phyloP scores from a whole-genome alignment of 257 asterid genomes.

The Voacanga thouarsii region DNA sequence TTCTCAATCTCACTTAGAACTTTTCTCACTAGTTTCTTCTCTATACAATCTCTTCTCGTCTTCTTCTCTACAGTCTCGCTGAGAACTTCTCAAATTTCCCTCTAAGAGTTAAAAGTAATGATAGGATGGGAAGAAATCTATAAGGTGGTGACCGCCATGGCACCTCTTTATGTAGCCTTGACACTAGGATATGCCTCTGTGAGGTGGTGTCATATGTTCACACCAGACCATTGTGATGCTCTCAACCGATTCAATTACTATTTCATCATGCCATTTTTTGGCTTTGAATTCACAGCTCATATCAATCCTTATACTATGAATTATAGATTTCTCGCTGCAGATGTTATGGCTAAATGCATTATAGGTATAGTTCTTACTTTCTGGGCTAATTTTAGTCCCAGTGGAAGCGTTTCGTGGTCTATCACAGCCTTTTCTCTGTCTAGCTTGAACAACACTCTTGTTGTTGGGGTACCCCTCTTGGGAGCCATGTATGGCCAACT shows the following conservation, averaged over 20 bases:
- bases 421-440: slow-evolving; percentile 56
- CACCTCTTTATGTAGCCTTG: slow-evolving; percentile 55
- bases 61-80: not conserved
- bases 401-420: slow-evolving; percentile 50
- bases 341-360: slow-evolving; percentile 49
- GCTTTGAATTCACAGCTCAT: slow-evolving; percentile 52
- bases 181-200: slow-evolving; percentile 61
- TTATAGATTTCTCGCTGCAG: slow-evolving; percentile 52
- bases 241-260: slow-evolving; percentile 65
- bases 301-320: slow-evolving; percentile 68
- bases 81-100: not conserved
- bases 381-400: slow-evolving; percentile 47
- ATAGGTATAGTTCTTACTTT: slow-evolving; percentile 26
- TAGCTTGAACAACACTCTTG: slow-evolving; percentile 54
- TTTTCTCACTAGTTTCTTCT: no score
- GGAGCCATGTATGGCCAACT: slow-evolving; percentile 62
- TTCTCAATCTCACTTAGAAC: no score
- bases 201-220: slow-evolving; percentile 64
- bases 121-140: slow-evolving; percentile 47
- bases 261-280: slow-evolving; percentile 69
- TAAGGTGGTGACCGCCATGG: slow-evolving; percentile 54
- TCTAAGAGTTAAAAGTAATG: slow-evolving; percentile 27
- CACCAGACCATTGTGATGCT: slow-evolving; percentile 67
- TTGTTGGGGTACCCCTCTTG: slow-evolving; percentile 67
- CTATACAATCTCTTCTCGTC: no score